Evolutionary conservation across 331 rosid species (phyloP), one percentile per base, ranked within the genome.

Genomic region (Acacia pycnantha): DNA sequence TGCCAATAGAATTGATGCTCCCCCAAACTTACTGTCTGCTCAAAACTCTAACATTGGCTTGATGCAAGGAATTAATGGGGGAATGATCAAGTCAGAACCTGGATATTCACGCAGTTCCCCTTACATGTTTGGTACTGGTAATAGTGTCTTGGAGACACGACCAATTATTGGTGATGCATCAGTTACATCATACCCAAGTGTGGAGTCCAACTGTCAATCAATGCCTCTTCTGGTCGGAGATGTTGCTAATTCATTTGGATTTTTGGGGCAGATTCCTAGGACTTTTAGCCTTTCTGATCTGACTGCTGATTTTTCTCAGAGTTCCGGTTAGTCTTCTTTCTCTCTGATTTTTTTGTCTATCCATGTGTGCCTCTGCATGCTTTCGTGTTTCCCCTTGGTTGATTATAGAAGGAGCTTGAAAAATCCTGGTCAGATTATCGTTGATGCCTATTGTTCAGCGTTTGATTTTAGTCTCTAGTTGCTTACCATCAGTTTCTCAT

Each of bases 241-340:
- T 66, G 81, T 80, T 73, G 64, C 94, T 50, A 85, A 41, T 65
- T 31, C 95, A 29, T 87, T 79, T 88, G 98, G 98, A 77, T 84
- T 88, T 78, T 82, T 94, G 84, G 87, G 87, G 82, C 94, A 89
- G 86, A 91, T 95, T 84, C 93, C 98, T 64, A 85, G 92, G 82
- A 90, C 50, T 83, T 90, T 95, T 85, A 95, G 98, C 85, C 89
- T 93, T 83, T 91, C 97, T 0, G 98, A 95, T 85, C 88, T 95
- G 82, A 87, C 93, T 70, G 89, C 92, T 18, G 92, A 89, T 82
- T 92, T 95, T 76, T 90, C 98, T 74, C 94, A 89, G 83, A 86
- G 94, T 79, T 87, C 98, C 65, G 98, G 98, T 95, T 64, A 79
- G 91, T n/a, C 56, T 86, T 62, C 54, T 84, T 68, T 67, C 84